Evolutionary conservation across 2,329 filamentous ascomycete genomes (phyloP), one percentile per base, ranked within the genome.

Genomic region (Trichoderma atrobrunneum): DNA sequence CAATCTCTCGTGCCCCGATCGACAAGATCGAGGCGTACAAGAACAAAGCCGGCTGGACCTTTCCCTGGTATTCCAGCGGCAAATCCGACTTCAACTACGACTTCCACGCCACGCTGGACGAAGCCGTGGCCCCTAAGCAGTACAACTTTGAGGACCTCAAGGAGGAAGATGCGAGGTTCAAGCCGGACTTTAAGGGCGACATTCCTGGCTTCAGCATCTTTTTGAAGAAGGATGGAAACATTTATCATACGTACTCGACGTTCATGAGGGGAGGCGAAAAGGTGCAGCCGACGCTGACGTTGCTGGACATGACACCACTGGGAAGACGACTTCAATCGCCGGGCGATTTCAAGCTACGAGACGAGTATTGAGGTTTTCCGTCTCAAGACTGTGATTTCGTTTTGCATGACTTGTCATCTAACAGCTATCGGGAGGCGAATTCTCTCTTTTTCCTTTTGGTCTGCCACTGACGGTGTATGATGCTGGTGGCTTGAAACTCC

Each of bases 1-100:
- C 80, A 21, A 76, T 85, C 5, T 84, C 82, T 8, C 81, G 81
- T 26, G 82, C 81, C 0, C 80, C 82, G 0, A 74, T 81, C 48
- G 78, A 76, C 2, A 80, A 82, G 72, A 78, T 85, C 24, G 77
- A 79, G 7, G 77, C 75, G 1, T 84, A 81, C 75, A 80, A 80
- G 72, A 73, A 78, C 16, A 77, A 79, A 57, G 81, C 82, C 74
- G 82, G 79, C 16, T 85, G 83, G 83, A 76, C 72, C 1, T 84
- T 83, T 63, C 82, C 81, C 1, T 85, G 83, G 79, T 82, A 80
- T 70, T 82, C 81, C 6, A 81, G 78, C 51, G 76, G 77, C 7
- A 78, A 74, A 1, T 79, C 78, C 6, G 76, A 80, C 54, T 85
- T 84, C 74, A 84, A 83, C 75, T 81, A 79, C 72, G 82, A 84